phyloP scores from a whole-genome alignment of 73 alveolate genomes.

The Uronychia setigera region DNA sequence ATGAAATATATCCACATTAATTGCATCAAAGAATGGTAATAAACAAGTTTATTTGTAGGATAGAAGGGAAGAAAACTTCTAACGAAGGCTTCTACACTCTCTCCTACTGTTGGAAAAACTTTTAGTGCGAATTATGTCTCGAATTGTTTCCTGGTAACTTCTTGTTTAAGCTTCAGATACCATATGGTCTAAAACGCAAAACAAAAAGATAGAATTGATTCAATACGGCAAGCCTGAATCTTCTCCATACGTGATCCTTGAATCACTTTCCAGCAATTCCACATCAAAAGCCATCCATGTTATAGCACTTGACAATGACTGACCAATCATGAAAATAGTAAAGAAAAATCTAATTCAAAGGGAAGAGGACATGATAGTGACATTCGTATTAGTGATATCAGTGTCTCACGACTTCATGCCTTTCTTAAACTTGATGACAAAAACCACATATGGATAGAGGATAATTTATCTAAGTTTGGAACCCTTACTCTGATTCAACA shows the following conservation, averaged over 20 bases:
- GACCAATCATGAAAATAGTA: not conserved
- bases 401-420: constrained; percentile 81
- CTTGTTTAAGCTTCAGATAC: not conserved
- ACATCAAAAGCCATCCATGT: not conserved
- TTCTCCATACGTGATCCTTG: not conserved
- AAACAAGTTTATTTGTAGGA: not conserved
- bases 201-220: not conserved
- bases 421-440: constrained; percentile 30
- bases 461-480: constrained; percentile 77
- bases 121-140: not conserved
- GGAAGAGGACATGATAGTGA: constrained; percentile 86
- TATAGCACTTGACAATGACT: not conserved
- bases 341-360: not conserved
- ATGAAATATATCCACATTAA: constrained; percentile 82
- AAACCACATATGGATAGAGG: constrained; percentile 35
- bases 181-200: no score
- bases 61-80: not conserved
- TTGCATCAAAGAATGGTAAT: constrained; percentile 92
- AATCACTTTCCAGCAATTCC: not conserved
- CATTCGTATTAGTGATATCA: constrained; percentile 70
- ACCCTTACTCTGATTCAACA: constrained; percentile 53
- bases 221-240: not conserved
- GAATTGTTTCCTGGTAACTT: not conserved
- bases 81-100: not conserved
- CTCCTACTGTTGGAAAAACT: constrained; percentile 1